Conservation (phyloP, 257 asterid genomes). For the Sherardia arvensis region DNA sequence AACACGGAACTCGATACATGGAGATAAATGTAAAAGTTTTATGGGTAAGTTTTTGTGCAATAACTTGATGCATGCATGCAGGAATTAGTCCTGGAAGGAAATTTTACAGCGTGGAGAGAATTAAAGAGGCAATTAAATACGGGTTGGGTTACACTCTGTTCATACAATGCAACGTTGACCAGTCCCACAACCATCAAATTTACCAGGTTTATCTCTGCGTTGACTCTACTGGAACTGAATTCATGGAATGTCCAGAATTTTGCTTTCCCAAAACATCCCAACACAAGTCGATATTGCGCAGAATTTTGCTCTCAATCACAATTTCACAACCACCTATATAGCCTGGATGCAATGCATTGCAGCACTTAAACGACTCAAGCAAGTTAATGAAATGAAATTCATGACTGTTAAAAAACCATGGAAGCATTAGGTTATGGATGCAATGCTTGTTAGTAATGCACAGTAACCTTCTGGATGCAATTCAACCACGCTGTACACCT, state of each 20-base stretch:
- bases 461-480: too few relatives aligned
- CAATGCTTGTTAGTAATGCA: too few relatives aligned
- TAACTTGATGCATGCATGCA: too few relatives aligned
- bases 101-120: slow-evolving; percentile 29
- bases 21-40: neutral
- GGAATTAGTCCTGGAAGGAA: slow-evolving; percentile 45
- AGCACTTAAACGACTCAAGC: neutral
- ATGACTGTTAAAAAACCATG: too few relatives aligned
- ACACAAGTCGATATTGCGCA: neutral
- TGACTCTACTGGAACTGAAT: slow-evolving; percentile 38
- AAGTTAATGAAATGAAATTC: too few relatives aligned
- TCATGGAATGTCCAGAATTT: slow-evolving; percentile 58
- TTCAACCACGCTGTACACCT: neutral
- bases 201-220: slow-evolving; percentile 68
- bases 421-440: too few relatives aligned
- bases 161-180: slow-evolving; percentile 61
- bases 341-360: neutral
- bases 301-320: neutral
- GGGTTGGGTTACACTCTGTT: slow-evolving; percentile 48
- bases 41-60: neutral
- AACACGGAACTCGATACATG: too few relatives aligned
- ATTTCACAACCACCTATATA: neutral
- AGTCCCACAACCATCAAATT: slow-evolving; percentile 42
- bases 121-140: slow-evolving; percentile 41
- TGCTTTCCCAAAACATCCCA: neutral